Conservation (phyloP, 331 rosid genomes). For the Ulmus americana region DNA sequence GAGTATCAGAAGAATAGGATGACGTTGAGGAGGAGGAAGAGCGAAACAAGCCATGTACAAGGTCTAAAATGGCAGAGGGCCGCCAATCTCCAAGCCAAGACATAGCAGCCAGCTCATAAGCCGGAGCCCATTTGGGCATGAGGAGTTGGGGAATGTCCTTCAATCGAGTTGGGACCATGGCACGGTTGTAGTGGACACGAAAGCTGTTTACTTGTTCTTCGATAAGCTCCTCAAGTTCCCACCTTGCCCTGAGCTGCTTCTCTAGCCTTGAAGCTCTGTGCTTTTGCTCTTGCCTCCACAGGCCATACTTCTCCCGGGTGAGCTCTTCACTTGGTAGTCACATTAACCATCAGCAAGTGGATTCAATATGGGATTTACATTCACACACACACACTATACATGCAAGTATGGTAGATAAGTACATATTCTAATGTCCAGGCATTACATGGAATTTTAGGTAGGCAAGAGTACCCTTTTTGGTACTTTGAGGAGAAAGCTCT, state of each 20-base stretch:
- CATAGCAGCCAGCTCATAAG: slow-evolving; percentile 27
- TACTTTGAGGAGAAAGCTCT: neutral
- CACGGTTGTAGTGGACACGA: slow-evolving; percentile 27
- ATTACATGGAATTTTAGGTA: too few species aligned
- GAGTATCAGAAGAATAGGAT: slow-evolving; percentile 6
- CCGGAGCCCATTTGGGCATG: slow-evolving; percentile 33
- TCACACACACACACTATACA: neutral
- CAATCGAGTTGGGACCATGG: slow-evolving; percentile 31
- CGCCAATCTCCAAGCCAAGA: slow-evolving; percentile 50
- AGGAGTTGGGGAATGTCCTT: slow-evolving; percentile 37
- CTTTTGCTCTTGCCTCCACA: slow-evolving; percentile 37
- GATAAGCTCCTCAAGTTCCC: slow-evolving; percentile 40
- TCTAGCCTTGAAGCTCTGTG: slow-evolving; percentile 35
- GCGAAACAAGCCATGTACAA: slow-evolving; percentile 24
- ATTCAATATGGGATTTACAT: neutral
- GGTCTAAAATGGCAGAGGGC: slow-evolving; percentile 39
- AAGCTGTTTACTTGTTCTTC: slow-evolving; percentile 41
- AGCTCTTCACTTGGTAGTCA: slow-evolving; percentile 27
- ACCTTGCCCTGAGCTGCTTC: slow-evolving; percentile 34
- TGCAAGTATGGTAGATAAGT: neutral
- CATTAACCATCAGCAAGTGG: neutral
- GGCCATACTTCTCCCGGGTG: slow-evolving; percentile 26
- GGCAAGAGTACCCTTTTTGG: neutral
- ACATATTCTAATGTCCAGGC: neutral
- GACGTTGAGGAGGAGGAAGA: slow-evolving; percentile 3